Percentiles rank a stretch among this genome's conserved stretches.
Conservation (phyloP, 768 basidiomycete species). For the Cytidiella melzeri region DNA sequence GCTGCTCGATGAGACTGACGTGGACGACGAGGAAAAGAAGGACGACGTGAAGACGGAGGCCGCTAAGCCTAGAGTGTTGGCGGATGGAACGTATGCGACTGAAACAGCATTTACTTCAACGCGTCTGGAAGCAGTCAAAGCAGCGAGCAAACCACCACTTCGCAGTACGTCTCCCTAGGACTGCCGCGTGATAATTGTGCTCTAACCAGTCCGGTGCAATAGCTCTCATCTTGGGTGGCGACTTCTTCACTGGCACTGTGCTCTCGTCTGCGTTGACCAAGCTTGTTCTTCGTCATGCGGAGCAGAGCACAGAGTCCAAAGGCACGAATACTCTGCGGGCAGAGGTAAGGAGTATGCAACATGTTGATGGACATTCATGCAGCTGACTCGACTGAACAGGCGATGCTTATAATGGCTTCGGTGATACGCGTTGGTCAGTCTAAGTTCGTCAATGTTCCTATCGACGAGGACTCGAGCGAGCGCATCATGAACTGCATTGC, state of each 20-base stretch:
- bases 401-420: conserved; percentile 98
- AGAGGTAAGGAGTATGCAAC: conserved; percentile 46
- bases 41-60: conserved; percentile 40
- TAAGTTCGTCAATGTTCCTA: conserved; percentile 88
- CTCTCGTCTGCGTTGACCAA: conserved; percentile 90
- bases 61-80: conserved; percentile 72
- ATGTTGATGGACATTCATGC: neutral
- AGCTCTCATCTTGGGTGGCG: conserved; percentile 89
- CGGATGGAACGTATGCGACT: conserved; percentile 97
- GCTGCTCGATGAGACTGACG: conserved; percentile 69
- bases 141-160: conserved; percentile 85
- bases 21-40: conserved; percentile 46
- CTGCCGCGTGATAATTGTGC: neutral
- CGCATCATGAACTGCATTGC: conserved; percentile 95
- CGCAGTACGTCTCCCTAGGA: conserved; percentile 44
- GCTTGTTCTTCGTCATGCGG: conserved; percentile 70
- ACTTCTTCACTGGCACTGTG: conserved; percentile 94
- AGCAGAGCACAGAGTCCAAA: conserved; percentile 43
- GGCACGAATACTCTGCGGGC: conserved; percentile 72
- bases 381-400: conserved; percentile 39
- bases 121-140: conserved; percentile 74
- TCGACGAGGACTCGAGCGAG: conserved; percentile 97
- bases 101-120: conserved; percentile 83
- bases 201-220: conserved; percentile 1
- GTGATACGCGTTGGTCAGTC: conserved; percentile 96